Evolutionary conservation across 441 rosid species (phyloP).

Genomic region (Adansonia grandidieri): DNA sequence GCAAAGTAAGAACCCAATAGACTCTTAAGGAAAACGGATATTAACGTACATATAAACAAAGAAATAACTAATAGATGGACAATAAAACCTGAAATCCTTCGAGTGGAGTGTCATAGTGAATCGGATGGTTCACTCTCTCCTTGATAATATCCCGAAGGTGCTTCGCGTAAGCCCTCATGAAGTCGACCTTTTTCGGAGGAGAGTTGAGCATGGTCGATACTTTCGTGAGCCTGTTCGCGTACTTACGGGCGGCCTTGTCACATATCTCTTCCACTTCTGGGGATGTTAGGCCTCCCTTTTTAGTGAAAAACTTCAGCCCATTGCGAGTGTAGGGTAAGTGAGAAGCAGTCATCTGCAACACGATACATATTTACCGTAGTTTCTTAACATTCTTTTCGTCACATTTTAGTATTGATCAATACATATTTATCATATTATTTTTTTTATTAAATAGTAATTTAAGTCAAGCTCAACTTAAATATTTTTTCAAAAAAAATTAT

Average conservation of each 20-base stretch:
- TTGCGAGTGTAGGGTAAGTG: conserved; percentile 92
- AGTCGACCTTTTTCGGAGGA: conserved; percentile 54
- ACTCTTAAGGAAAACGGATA: background rate
- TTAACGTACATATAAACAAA: background rate
- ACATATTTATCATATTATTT: background rate
- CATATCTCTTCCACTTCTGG: conserved; percentile 86
- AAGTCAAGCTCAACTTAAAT: no score
- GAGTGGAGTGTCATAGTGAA: conserved; percentile 73
- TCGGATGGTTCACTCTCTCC: conserved; percentile 77
- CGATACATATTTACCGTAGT: conserved; percentile 1
- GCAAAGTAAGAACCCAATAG: background rate
- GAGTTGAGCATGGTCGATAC: conserved; percentile 58
- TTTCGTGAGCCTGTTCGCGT: conserved; percentile 65
- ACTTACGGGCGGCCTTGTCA: conserved; percentile 67
- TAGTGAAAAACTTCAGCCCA: conserved; percentile 88
- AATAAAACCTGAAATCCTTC: conserved; percentile 67
- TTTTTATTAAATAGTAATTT: no score
- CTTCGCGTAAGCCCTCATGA: conserved; percentile 71
- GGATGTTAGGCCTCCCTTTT: conserved; percentile 84
- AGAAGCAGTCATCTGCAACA: conserved; percentile 88
- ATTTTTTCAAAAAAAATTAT: no score
- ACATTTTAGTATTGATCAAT: no score
- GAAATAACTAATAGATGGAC: background rate
- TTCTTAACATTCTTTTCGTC: background rate
- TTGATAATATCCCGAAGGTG: conserved; percentile 76